Evolutionary conservation across 2,329 filamentous ascomycete genomes (phyloP).

Genomic region (Fonsecaea pugnacius): DNA sequence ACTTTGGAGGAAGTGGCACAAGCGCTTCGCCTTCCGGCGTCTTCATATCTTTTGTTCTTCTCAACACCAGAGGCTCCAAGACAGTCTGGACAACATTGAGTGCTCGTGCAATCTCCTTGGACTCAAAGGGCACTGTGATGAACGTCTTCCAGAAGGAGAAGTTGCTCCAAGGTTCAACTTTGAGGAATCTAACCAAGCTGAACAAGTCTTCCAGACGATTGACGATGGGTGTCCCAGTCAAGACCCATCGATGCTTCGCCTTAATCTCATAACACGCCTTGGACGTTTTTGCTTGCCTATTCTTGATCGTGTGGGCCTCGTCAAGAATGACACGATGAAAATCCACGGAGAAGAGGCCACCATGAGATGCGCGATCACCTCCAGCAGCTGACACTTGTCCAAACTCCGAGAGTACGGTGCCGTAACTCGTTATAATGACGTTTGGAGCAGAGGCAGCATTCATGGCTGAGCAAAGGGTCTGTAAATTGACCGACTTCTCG

Average conservation of each 20-base stretch:
- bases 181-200: conserved; percentile 86
- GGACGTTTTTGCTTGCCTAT: conserved; percentile 86
- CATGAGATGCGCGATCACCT: conserved; percentile 67
- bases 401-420: conserved; percentile 87
- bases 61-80: conserved; percentile 89
- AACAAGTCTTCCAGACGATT: conserved; percentile 95
- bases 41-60: conserved; percentile 97
- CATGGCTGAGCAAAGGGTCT: conserved; percentile 73
- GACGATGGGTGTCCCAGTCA: conserved; percentile 96
- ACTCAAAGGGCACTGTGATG: conserved; percentile 96
- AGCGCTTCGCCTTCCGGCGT: conserved; percentile 82
- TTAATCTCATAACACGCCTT: conserved; percentile 90
- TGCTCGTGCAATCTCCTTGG: conserved; percentile 88
- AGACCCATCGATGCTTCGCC: conserved; percentile 84
- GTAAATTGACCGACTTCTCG: conserved; percentile 80
- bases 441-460: conserved; percentile 80
- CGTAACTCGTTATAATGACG: conserved; percentile 93
- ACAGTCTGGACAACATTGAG: conserved; percentile 97
- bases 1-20: conserved; percentile 79
- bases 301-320: conserved; percentile 93
- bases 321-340: conserved; percentile 97
- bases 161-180: conserved; percentile 97
- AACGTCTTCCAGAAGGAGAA: conserved; percentile 99
- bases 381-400: conserved; percentile 70
- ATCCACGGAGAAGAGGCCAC: conserved; percentile 84